Evolutionary conservation across 768 basidiomycete genomes (phyloP).

Genomic region (Lactarius hatsudake): DNA sequence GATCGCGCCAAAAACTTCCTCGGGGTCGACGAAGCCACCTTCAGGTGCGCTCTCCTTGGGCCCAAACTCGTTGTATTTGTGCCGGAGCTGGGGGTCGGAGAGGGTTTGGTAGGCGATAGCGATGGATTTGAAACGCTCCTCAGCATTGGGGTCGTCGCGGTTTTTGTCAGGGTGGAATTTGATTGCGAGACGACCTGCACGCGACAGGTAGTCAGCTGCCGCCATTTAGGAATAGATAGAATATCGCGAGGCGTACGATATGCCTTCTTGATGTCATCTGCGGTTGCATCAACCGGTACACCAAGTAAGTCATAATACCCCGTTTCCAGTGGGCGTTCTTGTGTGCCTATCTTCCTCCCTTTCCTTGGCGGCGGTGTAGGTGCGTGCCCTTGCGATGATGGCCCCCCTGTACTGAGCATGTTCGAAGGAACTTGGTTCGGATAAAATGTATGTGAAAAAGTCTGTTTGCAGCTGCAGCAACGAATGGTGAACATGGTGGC

Average conservation of each 20-base stretch:
- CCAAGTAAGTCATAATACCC: constrained; percentile 89
- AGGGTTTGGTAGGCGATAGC: constrained; percentile 88
- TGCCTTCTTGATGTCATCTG: constrained; percentile 88
- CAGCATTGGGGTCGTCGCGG: constrained; percentile 78
- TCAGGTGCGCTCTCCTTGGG: constrained; percentile 78
- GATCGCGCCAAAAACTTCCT: constrained; percentile 71
- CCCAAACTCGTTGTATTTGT: constrained; percentile 91
- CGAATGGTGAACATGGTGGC: constrained; percentile 61
- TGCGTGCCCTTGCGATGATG: constrained; percentile 24
- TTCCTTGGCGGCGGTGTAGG: constrained; percentile 36
- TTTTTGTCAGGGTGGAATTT: constrained; percentile 94
- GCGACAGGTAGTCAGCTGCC: not conserved
- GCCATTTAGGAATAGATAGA: not conserved
- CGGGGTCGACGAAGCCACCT: constrained; percentile 85
- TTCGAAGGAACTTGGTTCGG: constrained; percentile 50
- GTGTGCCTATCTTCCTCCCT: constrained; percentile 81
- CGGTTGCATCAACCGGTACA: constrained; percentile 67
- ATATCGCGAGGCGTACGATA: constrained; percentile 56
- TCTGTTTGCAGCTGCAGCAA: constrained; percentile 64
- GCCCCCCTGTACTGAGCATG: constrained; percentile 10
- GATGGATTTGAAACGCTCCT: constrained; percentile 87
- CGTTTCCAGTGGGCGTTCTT: constrained; percentile 84
- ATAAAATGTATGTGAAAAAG: constrained; percentile 66
- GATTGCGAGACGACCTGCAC: constrained; percentile 74
- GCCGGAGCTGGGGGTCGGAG: constrained; percentile 69